A percentile compares a stretch with the other conserved stretches of the same genome.
These are phyloP conservation scores for Saccharomycopsis synnaedendra DNA, from an alignment of 805 yeast species.

Conservation along the genomic window DNA sequence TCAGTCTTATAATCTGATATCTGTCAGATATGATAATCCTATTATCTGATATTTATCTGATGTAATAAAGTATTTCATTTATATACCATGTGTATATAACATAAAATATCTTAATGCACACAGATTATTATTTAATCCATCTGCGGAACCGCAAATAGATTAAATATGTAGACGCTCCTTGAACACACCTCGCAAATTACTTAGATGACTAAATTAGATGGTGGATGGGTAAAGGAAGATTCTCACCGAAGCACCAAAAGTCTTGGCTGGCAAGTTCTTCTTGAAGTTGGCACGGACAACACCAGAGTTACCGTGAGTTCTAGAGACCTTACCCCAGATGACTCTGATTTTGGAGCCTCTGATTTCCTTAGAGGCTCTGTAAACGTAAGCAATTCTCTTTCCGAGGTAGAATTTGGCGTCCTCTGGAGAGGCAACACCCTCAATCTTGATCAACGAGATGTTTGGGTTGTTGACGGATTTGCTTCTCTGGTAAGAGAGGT, in stretches of 20 bases:
- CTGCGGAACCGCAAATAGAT: too few relatives aligned
- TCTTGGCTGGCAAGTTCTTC: slow-evolving; percentile 98
- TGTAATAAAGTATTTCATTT: too few relatives aligned
- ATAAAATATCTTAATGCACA: background rate
- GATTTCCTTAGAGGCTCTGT: slow-evolving; percentile 96
- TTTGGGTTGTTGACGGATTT: slow-evolving; percentile 97
- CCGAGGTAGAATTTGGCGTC: slow-evolving; percentile 99
- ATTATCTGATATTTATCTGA: too few relatives aligned
- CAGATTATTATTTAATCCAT: too few relatives aligned
- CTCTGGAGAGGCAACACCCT: slow-evolving; percentile 84
- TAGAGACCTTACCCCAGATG: slow-evolving; percentile 98
- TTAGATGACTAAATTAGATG: slow-evolving; percentile 53
- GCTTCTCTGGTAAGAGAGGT: slow-evolving; percentile 99
- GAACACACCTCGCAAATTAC: background rate
- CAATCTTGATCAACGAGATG: slow-evolving; percentile 92
- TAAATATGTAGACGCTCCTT: background rate
- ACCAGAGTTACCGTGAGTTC: slow-evolving; percentile 99
- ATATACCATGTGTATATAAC: too few relatives aligned
- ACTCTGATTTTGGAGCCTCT: slow-evolving; percentile 99
- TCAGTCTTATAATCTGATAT: too few relatives aligned
- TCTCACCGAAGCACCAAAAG: slow-evolving; percentile 99
- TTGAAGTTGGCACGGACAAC: slow-evolving; percentile 98
- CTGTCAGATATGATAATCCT: too few relatives aligned
- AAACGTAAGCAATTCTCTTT: slow-evolving; percentile 98
- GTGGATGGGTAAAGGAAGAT: slow-evolving; percentile 99